Base-by-base conservation (phyloP, 441 rosid genomes). In the Croton setiger region DNA sequence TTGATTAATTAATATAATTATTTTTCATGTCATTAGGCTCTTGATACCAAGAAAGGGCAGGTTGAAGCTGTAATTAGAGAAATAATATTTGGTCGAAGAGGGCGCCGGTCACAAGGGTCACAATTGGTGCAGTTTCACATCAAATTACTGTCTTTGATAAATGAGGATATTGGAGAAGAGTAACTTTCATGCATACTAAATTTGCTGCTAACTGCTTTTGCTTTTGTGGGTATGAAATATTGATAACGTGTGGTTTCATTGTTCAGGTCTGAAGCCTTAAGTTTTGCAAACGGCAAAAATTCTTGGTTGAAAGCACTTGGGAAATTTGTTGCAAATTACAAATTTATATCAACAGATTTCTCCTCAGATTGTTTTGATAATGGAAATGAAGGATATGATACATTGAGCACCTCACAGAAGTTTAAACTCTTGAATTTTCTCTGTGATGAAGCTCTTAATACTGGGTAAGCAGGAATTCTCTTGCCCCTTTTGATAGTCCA, bases 391-490 rank as follows among this genome's bases (percentile, higher is more conserved):
- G 87, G 69, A 44, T 93, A 88, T 74, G 84, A 82, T 59, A 63
- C 67, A 68, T 66, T 89, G 67, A 81, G 79, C 68, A 64, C 76
- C 67, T 76, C 74, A 7, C 60, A 76, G 69, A 93, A 87, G 86
- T 89, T 91, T 62, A 83, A 79, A 74, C 86, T 93, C 66, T 75
- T 93, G 67, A 89, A 84, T 74, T 84, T 89, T 81, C 82, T 93
- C 23, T 91, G 92, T 67, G 94, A 91, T 79, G 98, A 91, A 78
- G 83, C 84, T 52, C 90, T 92, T 61, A 78, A 82, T 80, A 87
- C 90, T 0, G 63, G 31, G 96, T 94, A 88, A 84, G 96, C 78
- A 73, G 72, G 44, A 63, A 58, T 44, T 35, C 5, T 21, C 49
- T 68, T 20, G 35, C 17, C 17, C 35, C 5, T 45, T 43, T 67